These are phyloP conservation scores for Penicillium digitatum DNA, from an alignment of 2,329 filamentous ascomycete genomes.

Conservation along the genomic window DNA sequence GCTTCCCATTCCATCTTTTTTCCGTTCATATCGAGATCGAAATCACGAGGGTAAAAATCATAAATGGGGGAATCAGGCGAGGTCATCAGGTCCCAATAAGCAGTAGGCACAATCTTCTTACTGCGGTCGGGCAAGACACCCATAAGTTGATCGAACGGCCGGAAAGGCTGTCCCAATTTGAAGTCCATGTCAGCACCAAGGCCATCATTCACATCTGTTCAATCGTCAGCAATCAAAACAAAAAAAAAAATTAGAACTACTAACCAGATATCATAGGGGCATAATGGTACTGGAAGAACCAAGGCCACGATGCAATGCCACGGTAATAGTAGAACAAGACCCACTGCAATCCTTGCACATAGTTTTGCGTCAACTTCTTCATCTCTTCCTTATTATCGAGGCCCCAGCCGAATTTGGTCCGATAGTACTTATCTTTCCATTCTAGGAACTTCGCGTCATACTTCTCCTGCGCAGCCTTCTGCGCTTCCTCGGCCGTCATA, in stretches of 20 bases:
- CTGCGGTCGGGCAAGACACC: constrained; percentile 95
- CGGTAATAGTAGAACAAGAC: constrained; percentile 97
- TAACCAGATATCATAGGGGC: constrained; percentile 87
- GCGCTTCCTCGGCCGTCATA: constrained; percentile 70
- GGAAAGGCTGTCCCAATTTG: constrained; percentile 89
- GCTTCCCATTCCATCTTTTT: constrained; percentile 99
- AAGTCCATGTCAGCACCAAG: constrained; percentile 85
- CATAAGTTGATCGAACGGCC: constrained; percentile 95
- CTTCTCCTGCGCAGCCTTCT: constrained; percentile 72
- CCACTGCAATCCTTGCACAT: constrained; percentile 96
- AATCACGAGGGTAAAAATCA: constrained; percentile 96
- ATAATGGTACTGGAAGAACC: constrained; percentile 97
- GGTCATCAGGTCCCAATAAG: constrained; percentile 92
- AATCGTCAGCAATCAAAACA: constrained; percentile 20
- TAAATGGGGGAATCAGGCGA: constrained; percentile 85
- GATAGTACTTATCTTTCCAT: constrained; percentile 95
- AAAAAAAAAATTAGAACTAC: constrained; percentile 17
- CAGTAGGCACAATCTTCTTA: constrained; percentile 85
- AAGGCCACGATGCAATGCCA: constrained; percentile 96
- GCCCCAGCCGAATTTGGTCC: constrained; percentile 85
- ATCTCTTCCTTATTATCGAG: constrained; percentile 76
- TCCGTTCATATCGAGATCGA: constrained; percentile 97
- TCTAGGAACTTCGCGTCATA: constrained; percentile 85
- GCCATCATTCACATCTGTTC: constrained; percentile 76
- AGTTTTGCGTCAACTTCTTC: constrained; percentile 82